Conservation (phyloP, 768 basidiomycete species). For the Trametes maxima region DNA sequence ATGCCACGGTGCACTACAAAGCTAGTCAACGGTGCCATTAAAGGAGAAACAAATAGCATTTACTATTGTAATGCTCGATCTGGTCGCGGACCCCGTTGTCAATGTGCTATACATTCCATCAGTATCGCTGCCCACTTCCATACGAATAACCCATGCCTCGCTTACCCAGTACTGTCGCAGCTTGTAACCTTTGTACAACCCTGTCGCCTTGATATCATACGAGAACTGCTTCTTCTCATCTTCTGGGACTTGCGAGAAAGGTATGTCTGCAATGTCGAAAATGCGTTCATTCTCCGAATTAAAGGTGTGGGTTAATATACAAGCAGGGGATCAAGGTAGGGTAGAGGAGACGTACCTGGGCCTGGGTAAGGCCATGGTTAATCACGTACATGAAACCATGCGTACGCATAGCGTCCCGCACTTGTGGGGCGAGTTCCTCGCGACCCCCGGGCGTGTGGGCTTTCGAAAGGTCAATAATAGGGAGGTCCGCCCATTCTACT, state of each 20-base stretch:
- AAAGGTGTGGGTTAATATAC: neutral
- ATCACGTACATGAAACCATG: constrained; percentile 52
- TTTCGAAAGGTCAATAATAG: constrained; percentile 38
- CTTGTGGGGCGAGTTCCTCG: constrained; percentile 33
- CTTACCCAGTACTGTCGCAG: constrained; percentile 50
- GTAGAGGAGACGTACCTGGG: constrained; percentile 35
- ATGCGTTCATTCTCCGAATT: constrained; percentile 42
- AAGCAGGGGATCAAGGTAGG: neutral
- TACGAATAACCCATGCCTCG: neutral
- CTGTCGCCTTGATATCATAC: constrained; percentile 44
- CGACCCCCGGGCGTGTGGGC: constrained; percentile 36
- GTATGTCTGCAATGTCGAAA: constrained; percentile 50
- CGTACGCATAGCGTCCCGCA: constrained; percentile 37
- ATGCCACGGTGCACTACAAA: constrained; percentile 32
- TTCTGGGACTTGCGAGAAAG: constrained; percentile 41
- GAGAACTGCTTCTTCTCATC: constrained; percentile 47
- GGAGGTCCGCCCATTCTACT: constrained; percentile 42
- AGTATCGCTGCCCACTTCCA: neutral
- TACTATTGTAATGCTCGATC: constrained; percentile 47
- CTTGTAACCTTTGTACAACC: constrained; percentile 58
- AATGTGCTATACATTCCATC: constrained; percentile 37
- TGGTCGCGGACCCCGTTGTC: constrained; percentile 46
- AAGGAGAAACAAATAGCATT: constrained; percentile 3
- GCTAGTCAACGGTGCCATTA: neutral
- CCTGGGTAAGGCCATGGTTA: constrained; percentile 49